These are phyloP conservation scores for Schwanniomyces pseudopolymorphus DNA, from an alignment of 805 yeast species.

Conservation along the genomic window DNA sequence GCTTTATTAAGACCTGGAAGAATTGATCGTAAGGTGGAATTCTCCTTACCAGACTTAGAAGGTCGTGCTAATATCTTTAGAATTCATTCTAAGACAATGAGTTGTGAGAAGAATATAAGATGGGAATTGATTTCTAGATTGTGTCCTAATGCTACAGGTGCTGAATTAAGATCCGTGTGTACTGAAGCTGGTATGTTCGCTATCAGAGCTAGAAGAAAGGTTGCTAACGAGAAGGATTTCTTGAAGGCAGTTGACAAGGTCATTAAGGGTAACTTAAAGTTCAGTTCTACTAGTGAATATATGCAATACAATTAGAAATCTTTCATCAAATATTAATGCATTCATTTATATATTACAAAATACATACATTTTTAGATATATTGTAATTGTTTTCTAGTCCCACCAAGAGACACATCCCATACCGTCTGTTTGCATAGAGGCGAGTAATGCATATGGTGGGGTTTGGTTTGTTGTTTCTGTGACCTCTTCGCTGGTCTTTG, in stretches of 20 bases:
- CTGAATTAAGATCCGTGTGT: constrained; percentile 96
- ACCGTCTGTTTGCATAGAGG: constrained; percentile 93
- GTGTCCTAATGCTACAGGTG: constrained; percentile 98
- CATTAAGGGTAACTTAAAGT: constrained; percentile 96
- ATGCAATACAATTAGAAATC: constrained; percentile 86
- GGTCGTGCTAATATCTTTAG: constrained; percentile 98
- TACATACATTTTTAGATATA: constrained; percentile 2
- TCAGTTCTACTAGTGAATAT: constrained; percentile 94
- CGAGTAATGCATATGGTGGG: constrained; percentile 84
- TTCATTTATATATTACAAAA: constrained; percentile 2
- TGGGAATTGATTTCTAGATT: constrained; percentile 98
- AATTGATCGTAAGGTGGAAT: constrained; percentile 97
- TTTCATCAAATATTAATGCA: constrained; percentile 3
- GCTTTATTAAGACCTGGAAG: constrained; percentile 98
- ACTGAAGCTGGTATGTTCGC: constrained; percentile 99
- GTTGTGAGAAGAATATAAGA: constrained; percentile 94
- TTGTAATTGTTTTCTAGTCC: constrained; percentile 49
- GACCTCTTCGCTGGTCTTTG: constrained; percentile 63
- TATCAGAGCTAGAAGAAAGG: constrained; percentile 95
- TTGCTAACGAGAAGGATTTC: constrained; percentile 97
- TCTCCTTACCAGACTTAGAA: constrained; percentile 92
- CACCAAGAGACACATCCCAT: constrained; percentile 98
- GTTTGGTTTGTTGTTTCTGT: constrained; percentile 42
- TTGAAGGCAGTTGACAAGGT: constrained; percentile 97
- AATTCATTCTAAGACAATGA: constrained; percentile 96